Evolutionary conservation across 306 rosid species (phyloP), one percentile per base, ranked within the genome.

Genomic region (Abrus precatorius): DNA sequence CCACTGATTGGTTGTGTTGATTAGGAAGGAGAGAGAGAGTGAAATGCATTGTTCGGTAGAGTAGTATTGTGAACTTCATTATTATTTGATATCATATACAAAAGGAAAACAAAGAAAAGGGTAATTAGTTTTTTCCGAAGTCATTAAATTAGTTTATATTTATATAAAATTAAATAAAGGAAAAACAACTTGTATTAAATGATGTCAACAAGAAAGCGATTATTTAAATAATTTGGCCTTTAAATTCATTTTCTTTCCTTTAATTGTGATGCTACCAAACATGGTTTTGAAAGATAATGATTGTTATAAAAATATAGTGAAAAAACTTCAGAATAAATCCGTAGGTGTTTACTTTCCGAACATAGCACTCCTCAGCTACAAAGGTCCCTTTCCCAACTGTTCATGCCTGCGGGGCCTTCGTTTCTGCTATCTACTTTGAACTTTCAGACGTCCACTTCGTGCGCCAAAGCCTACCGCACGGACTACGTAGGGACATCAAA

Each of bases 1-100:
- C 9, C 68, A 40, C 64, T 80, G 60, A 72, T 80, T 63, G 84
- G 74, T 62, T 50, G 41, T 50, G 68, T 80, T 80, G 79, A 80
- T 53, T 80, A 73, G 79, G 67, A 77, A 72, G 30, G 32, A 80
- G 72, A 72, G 27, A 41, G 41, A 34, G 53, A 20, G 67, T 20
- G 53, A 80, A 70, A 67, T 80, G 10, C 74, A 63, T 53, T 72
- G 67, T 72, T 68, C 10, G 41, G 65, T 70, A 71, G 28, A 79
- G 11, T 57, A 60, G 3, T 61, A 38, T 40, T 50, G 64, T 60
- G 6, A 33, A 63, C 43, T 11, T 56, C 5, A 38, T 9, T 67
- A 48, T 48, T 48, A 9, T 44, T 28, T 44, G 48, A 44, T 44
- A 10, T 3, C 28, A 1, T 60, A 11, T n/a, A 34, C 6, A 0